Percentiles rank a stretch among this genome's conserved stretches.
These are phyloP conservation scores for Coemansia sp. DNA, from an alignment of 192 early-diverging fungal genomes.

Conservation along the genomic window DNA sequence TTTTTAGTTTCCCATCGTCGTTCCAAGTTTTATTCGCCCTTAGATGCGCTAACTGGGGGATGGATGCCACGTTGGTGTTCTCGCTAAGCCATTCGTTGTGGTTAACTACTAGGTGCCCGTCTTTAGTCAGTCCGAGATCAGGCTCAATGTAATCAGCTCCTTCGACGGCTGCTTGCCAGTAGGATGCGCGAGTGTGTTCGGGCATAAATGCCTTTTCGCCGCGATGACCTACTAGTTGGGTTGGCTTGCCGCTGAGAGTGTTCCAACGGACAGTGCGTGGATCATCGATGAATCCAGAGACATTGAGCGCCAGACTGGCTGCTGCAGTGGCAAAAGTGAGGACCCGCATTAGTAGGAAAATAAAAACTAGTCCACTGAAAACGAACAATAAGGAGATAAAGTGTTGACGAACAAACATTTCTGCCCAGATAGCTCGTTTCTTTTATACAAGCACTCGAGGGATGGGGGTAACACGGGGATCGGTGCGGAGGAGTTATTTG, in stretches of 20 bases:
- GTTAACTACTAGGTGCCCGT: constrained; percentile 54
- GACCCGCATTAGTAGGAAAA: constrained; percentile 9
- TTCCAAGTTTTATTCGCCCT: constrained; percentile 40
- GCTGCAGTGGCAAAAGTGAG: not conserved
- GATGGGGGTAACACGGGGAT: not conserved
- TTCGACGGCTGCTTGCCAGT: constrained; percentile 57
- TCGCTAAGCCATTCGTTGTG: constrained; percentile 57
- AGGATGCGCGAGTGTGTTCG: constrained; percentile 50
- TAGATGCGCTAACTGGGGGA: constrained; percentile 31
- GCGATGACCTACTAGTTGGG: constrained; percentile 49
- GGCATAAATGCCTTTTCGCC: constrained; percentile 59
- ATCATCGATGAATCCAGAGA: constrained; percentile 15
- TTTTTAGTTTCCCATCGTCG: constrained; percentile 8
- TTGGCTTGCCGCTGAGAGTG: constrained; percentile 32
- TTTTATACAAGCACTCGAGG: not conserved
- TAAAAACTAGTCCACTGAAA: not conserved
- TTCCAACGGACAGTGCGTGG: constrained; percentile 25
- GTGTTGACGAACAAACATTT: not conserved
- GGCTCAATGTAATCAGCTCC: constrained; percentile 55
- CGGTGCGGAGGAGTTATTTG: not conserved
- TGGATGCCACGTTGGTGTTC: constrained; percentile 35
- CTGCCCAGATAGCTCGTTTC: not conserved
- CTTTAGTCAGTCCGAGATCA: constrained; percentile 47
- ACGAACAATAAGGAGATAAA: not conserved
- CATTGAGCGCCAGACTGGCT: not conserved